A percentile compares a stretch with the other conserved stretches of the same genome.
These are phyloP conservation scores for Fusarium sp. DNA, from an alignment of 2,329 filamentous ascomycete genomes.

Conservation along the genomic window DNA sequence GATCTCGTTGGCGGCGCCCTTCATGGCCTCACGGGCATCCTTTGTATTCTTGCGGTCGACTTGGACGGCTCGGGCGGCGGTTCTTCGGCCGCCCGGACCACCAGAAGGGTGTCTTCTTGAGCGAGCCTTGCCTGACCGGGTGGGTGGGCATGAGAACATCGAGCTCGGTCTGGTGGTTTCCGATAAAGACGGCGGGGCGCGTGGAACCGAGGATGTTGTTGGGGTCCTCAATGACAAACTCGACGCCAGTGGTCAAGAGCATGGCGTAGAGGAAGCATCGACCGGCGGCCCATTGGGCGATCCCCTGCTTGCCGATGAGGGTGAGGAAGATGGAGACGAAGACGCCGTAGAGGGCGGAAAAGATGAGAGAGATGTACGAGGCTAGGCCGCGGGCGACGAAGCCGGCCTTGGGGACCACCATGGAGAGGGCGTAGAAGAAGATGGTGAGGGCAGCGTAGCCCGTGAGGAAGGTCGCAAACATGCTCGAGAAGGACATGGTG, in stretches of 20 bases:
- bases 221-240: constrained; percentile 79
- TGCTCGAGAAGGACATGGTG: constrained; percentile 54
- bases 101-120: constrained; percentile 85
- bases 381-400: constrained; percentile 78
- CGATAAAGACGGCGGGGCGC: constrained; percentile 89
- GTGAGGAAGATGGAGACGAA: constrained; percentile 79
- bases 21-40: constrained; percentile 87
- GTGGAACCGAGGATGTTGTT: constrained; percentile 70
- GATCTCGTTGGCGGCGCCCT: constrained; percentile 85
- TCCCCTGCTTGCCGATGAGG: constrained; percentile 76
- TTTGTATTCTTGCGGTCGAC: constrained; percentile 86
- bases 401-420: constrained; percentile 67
- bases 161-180: constrained; percentile 96
- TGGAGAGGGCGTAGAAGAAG: constrained; percentile 72
- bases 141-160: constrained; percentile 95
- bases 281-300: constrained; percentile 87
- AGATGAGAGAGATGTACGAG: constrained; percentile 71
- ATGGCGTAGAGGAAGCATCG: constrained; percentile 85
- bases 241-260: constrained; percentile 79
- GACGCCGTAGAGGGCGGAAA: constrained; percentile 79
- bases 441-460: constrained; percentile 65
- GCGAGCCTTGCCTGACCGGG: too few relatives aligned
- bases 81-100: too few relatives aligned
- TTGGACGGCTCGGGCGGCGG: too few relatives aligned
- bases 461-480: constrained; percentile 60